Conservation (phyloP, 805 yeast genomes). For the Metschnikowia colocasiae region DNA sequence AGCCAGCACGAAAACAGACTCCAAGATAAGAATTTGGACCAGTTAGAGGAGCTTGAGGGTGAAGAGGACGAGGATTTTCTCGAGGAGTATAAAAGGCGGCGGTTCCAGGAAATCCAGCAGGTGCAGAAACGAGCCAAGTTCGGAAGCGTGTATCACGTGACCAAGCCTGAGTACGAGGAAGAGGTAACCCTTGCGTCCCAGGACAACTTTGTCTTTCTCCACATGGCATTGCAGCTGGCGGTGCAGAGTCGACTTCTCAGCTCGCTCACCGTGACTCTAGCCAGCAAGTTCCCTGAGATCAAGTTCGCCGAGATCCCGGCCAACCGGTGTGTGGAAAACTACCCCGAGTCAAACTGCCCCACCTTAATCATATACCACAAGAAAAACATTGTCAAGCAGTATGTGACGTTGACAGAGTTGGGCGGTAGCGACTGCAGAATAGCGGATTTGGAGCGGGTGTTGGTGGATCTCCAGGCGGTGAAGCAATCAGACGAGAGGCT, state of each 20-base stretch:
- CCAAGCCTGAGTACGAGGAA: constrained; percentile 81
- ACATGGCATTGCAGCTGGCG: constrained; percentile 64
- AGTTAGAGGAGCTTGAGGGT: constrained; percentile 82
- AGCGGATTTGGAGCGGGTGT: constrained; percentile 66
- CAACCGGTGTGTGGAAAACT: constrained; percentile 84
- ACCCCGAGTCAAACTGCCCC: constrained; percentile 89
- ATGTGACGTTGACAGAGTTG: constrained; percentile 70
- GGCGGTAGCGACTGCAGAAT: constrained; percentile 79
- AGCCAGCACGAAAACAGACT: constrained; percentile 80
- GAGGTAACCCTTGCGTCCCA: constrained; percentile 85
- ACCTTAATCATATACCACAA: constrained; percentile 80
- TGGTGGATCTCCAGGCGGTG: constrained; percentile 67
- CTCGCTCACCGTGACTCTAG: constrained; percentile 52
- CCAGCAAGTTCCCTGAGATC: constrained; percentile 70
- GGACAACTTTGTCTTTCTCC: constrained; percentile 62
- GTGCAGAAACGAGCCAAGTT: constrained; percentile 56
- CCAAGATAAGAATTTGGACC: constrained; percentile 72
- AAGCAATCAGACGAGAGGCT: constrained; percentile 65
- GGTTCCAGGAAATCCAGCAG: constrained; percentile 69
- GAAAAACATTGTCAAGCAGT: constrained; percentile 75
- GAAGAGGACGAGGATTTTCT: constrained; percentile 92
- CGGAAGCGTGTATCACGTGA: constrained; percentile 74
- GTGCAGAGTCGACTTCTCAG: constrained; percentile 72
- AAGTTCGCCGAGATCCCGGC: constrained; percentile 94
- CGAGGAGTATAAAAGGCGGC: constrained; percentile 67